A percentile compares a stretch with the other conserved stretches of the same genome.
These are phyloP conservation scores for Annulohypoxylon truncatum DNA, from an alignment of 2,329 filamentous ascomycete species.

Conservation along the genomic window DNA sequence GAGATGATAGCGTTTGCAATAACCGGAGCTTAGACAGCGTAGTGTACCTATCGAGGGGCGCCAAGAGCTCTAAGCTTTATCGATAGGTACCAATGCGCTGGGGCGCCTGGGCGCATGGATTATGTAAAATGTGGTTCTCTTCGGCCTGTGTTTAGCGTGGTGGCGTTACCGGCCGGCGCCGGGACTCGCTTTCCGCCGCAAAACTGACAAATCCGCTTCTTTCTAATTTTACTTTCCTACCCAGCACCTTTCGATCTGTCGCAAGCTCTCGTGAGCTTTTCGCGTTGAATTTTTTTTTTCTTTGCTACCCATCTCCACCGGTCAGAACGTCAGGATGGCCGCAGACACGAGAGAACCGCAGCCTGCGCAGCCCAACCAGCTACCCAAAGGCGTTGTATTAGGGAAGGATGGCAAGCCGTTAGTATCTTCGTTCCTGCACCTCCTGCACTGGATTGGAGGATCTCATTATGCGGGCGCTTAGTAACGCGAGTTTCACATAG, in stretches of 20 bases:
- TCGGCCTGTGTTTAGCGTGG: slow-evolving; percentile 32
- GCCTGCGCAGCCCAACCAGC: slow-evolving; percentile 47
- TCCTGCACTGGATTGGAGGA: not conserved
- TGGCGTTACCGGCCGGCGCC: slow-evolving; percentile 39
- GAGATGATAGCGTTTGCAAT: slow-evolving; percentile 1
- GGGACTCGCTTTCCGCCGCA: slow-evolving; percentile 32
- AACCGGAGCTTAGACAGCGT: not conserved
- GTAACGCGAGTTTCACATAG: slow-evolving; percentile 55
- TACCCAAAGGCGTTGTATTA: slow-evolving; percentile 78
- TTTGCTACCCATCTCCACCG: slow-evolving; percentile 9
- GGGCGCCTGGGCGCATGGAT: not conserved
- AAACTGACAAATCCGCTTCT: slow-evolving; percentile 44
- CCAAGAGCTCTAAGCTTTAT: slow-evolving; percentile 46
- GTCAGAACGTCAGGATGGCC: slow-evolving; percentile 49
- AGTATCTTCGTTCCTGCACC: slow-evolving; percentile 53
- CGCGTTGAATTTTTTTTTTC: slow-evolving; percentile 12
- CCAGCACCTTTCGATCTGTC: slow-evolving; percentile 36
- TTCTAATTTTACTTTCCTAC: slow-evolving; percentile 18
- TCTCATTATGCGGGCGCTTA: not conserved
- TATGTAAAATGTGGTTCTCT: slow-evolving; percentile 6
- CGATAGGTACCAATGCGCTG: slow-evolving; percentile 43
- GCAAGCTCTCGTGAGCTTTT: slow-evolving; percentile 30
- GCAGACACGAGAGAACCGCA: slow-evolving; percentile 52
- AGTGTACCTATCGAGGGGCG: slow-evolving; percentile 3
- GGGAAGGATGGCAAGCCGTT: slow-evolving; percentile 88